Base-by-base conservation (phyloP, 2,329 filamentous ascomycete species). In the Sporothrix mexicana region DNA sequence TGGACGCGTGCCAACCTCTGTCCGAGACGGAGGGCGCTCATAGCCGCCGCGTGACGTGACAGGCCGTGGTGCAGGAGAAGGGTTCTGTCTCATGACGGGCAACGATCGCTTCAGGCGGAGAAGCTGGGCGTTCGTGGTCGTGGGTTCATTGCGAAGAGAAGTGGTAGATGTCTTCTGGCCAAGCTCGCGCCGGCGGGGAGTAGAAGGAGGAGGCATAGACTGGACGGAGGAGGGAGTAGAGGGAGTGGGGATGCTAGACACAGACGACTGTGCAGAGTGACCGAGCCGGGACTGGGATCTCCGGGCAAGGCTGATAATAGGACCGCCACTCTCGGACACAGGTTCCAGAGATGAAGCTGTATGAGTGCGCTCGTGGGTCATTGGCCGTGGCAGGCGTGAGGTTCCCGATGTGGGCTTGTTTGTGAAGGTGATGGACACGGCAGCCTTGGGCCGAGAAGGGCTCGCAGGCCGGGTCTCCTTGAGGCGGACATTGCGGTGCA, bases 401-500 rank as follows among this genome's bases (percentile, higher is more conserved):
- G 79, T 77, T 5, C 82, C 78, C 36, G 83, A 79, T 30, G 84
- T 79, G n/a, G 88, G 83, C 78, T 95, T 94, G 81, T 93, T 96
- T 66, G 93, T 97, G 79, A 98, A 98, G 7, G 94, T 98, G 74
- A 98, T 85, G 13, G 95, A 95, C 41, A 96, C 92, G 12, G 93
- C 91, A 20, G 93, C 89, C 79, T 91, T 91, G 23, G 88, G 88
- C 74, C 93, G 88, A 25, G 88, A 87, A 64, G 94, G 92, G 76
- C 93, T 95, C 15, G 87, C 84, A 23, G 90, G 87, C 70, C 90
- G 86, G 74, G 89, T 84, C 76, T 91, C 88, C 82, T 97, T 97
- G 78, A 97, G 87, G 80, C 95, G 95, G 76, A 99, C 88, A 80
- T 99, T 98, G 75, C 93, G 94, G 80, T 98, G 96, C 20, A 97